Evolutionary conservation across 257 asterid genomes (phyloP).

Genomic region (Datura wrightii): DNA sequence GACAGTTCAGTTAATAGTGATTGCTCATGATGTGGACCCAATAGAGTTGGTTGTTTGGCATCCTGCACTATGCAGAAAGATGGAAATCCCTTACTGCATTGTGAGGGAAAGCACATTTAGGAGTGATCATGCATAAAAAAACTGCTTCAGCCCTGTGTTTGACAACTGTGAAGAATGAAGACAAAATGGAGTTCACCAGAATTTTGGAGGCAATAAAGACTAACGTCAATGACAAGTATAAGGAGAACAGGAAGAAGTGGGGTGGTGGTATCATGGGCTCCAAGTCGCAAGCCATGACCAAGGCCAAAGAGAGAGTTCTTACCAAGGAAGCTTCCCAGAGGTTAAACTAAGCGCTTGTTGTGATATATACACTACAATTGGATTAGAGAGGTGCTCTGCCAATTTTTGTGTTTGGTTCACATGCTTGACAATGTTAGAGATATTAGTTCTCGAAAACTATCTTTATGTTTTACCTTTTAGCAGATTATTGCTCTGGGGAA

Average conservation of each 20-base stretch:
- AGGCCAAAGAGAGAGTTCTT: conserved; percentile 54
- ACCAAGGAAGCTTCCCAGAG: conserved; percentile 56
- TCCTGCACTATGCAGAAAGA: conserved; percentile 49
- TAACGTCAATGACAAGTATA: conserved; percentile 55
- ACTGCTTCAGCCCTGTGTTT: conserved; percentile 53
- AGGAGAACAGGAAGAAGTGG: conserved; percentile 53
- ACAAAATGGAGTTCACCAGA: conserved; percentile 51
- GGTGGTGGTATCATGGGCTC: conserved; percentile 61
- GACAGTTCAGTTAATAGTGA: conserved; percentile 54
- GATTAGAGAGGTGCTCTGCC: background rate
- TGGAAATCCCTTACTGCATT: conserved; percentile 59
- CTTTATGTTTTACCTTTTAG: background rate
- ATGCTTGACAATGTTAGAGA: background rate
- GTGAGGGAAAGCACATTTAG: conserved; percentile 52
- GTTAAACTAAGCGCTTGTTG: conserved; percentile 32
- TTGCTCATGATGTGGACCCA: conserved; percentile 59
- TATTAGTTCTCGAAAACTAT: background rate
- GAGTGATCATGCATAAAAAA: conserved; percentile 51
- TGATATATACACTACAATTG: background rate
- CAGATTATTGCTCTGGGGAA: background rate
- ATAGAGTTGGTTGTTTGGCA: conserved; percentile 56
- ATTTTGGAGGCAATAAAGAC: conserved; percentile 57
- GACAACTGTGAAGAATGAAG: conserved; percentile 58
- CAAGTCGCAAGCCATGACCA: conserved; percentile 55
- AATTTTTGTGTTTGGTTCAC: conserved; percentile 6